These are phyloP conservation scores for Arachis monticola DNA, from an alignment of 331 rosid species.

Conservation along the genomic window DNA sequence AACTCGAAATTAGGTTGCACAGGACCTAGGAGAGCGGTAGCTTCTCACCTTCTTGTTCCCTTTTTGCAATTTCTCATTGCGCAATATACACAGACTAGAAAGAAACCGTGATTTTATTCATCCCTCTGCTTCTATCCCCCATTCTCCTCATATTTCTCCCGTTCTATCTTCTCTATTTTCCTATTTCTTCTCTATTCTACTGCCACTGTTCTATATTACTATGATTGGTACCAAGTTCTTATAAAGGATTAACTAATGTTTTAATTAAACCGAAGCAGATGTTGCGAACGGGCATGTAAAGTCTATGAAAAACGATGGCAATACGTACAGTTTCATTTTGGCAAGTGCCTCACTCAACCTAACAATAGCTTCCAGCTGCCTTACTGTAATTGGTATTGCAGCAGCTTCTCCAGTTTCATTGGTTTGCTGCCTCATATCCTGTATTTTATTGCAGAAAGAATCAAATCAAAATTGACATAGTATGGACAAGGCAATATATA, in stretches of 20 bases:
- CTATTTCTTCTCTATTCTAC: too few species aligned
- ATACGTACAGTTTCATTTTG: slow-evolving; percentile 91
- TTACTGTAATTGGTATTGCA: slow-evolving; percentile 90
- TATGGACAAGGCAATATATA: neutral
- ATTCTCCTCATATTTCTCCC: too few species aligned
- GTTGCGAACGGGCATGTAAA: neutral
- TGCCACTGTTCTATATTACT: too few species aligned
- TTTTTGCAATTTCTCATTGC: too few species aligned
- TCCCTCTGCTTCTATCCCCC: too few species aligned
- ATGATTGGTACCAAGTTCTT: neutral
- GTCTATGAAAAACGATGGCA: slow-evolving; percentile 19
- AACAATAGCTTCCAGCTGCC: slow-evolving; percentile 97
- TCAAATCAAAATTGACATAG: slow-evolving; percentile 20
- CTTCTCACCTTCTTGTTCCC: too few species aligned
- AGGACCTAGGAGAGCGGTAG: too few species aligned
- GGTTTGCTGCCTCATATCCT: slow-evolving; percentile 99
- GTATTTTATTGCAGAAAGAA: slow-evolving; percentile 14
- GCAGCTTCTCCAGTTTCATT: slow-evolving; percentile 93
- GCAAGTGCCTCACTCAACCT: slow-evolving; percentile 97
- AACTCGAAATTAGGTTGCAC: too few species aligned
- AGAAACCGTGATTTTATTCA: too few species aligned
- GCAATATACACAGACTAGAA: too few species aligned
- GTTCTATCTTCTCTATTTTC: too few species aligned
- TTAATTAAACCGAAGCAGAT: slow-evolving; percentile 19
- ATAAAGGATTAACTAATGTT: neutral